Base-by-base conservation (phyloP, 108 stramenopile species). In the Schizochytrium sp. region DNA sequence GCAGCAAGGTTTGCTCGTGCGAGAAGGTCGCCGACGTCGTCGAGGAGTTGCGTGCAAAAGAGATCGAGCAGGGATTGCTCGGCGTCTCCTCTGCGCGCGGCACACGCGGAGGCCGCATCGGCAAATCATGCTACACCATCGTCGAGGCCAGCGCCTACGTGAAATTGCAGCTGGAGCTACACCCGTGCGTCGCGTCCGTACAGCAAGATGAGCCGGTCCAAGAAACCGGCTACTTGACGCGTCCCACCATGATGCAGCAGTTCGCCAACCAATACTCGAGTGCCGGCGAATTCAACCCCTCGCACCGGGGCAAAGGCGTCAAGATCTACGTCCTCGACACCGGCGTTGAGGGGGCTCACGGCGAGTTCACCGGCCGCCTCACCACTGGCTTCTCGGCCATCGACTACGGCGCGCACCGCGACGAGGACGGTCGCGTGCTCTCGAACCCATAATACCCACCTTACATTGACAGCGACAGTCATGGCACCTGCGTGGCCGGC, bases 401-500 rank as follows among this genome's bases (percentile, higher is more conserved):
- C 47, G n/a, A 72, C 44, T 44, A 87, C 44, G 58, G 58, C 44
- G 16, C 5, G 14, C 19, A 16, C 59, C 34, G 34, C 29, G 60
- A 63, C 34, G 60, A 12, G 25, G 12, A 12, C 34, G 60, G 60
- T 10, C 8, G n/a, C 60, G 12, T 63, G 18, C 8, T 63, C 60
- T 63, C 60, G 60, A 63, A 63, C 34, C 60, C 60, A 12, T 6
- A 63, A 19, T 8, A 5, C 8, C 60, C 60, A 5, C 60, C 60
- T 5, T 63, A 63, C 60, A 6, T 63, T 5, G 89, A 72, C 51
- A 14, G 5, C 43, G 5, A 89, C 28, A 29, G 72, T 21, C 90
- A 91, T 57, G 90, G 90, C 29, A 89, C 90, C 4, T 87, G 87
- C 58, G 63, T 72, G 29, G 57, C 88, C 44, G 90, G 90, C 23